Evolutionary conservation across 495 filamentous ascomycete genomes (phyloP).

Genomic region (Gamarada debralockiae): DNA sequence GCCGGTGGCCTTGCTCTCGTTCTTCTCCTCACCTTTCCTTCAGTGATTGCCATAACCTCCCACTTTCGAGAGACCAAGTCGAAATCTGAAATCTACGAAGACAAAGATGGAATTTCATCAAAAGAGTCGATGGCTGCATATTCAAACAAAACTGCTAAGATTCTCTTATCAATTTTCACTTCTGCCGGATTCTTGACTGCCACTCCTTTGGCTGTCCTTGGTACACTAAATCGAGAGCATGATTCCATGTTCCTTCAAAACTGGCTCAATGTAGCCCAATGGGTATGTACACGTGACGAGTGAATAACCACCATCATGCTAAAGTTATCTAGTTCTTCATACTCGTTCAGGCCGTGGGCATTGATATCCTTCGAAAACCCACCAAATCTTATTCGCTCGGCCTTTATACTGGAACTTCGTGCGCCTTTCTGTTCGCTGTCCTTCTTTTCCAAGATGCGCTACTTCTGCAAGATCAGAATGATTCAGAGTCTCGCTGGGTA

Average conservation of each 20-base stretch:
- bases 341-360: slow-evolving; percentile 39
- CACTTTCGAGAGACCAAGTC: slow-evolving; percentile 16
- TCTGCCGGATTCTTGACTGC: slow-evolving; percentile 32
- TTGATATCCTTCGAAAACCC: slow-evolving; percentile 38
- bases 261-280: slow-evolving; percentile 23
- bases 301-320: neutral
- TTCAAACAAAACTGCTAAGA: slow-evolving; percentile 45
- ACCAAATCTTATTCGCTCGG: slow-evolving; percentile 45
- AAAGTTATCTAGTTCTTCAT: slow-evolving; percentile 28
- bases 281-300: slow-evolving; percentile 19
- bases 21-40: slow-evolving; percentile 13
- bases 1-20: slow-evolving; percentile 3
- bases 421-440: slow-evolving; percentile 32
- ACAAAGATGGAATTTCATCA: slow-evolving; percentile 59
- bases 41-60: slow-evolving; percentile 8
- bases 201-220: slow-evolving; percentile 18
- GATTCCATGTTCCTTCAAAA: slow-evolving; percentile 19
- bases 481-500: neutral
- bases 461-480: slow-evolving; percentile 17
- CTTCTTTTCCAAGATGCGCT: slow-evolving; percentile 35
- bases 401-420: slow-evolving; percentile 40
- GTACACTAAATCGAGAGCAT: neutral
- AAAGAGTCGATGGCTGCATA: slow-evolving; percentile 50
- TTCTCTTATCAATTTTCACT: slow-evolving; percentile 37
- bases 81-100: slow-evolving; percentile 46